Percentiles rank a stretch among this genome's conserved stretches.
Evolutionary conservation across 1,284 basidiomycete genomes (phyloP).

Genomic region (Mycena sp.): DNA sequence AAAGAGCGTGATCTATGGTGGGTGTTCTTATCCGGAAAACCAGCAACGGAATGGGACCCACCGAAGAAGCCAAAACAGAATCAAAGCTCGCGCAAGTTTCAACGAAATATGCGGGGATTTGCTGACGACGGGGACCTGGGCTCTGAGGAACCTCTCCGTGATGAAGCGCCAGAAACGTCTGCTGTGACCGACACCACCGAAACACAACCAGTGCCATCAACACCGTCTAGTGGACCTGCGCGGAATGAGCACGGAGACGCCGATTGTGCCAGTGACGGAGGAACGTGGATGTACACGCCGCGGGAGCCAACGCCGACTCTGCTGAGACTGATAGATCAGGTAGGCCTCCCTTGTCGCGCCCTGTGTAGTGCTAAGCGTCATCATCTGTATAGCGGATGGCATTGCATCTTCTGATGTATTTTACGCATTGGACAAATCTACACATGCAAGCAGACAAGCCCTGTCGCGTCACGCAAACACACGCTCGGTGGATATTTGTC

Average conservation of each 20-base stretch:
- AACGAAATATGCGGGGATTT: slow-evolving; percentile 48
- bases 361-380: background rate
- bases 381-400: slow-evolving; percentile 61
- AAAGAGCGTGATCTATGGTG: slow-evolving; percentile 80
- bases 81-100: slow-evolving; percentile 35
- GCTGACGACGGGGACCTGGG: slow-evolving; percentile 47
- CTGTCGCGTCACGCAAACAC: slow-evolving; percentile 62
- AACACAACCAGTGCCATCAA: background rate
- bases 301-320: slow-evolving; percentile 67
- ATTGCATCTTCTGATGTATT: slow-evolving; percentile 83
- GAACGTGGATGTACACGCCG: slow-evolving; percentile 36
- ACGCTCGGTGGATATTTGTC: slow-evolving; percentile 87
- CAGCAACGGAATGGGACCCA: slow-evolving; percentile 73
- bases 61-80: slow-evolving; percentile 59
- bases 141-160: slow-evolving; percentile 35
- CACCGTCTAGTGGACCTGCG: slow-evolving; percentile 1
- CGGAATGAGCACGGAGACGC: no score
- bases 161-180: slow-evolving; percentile 5
- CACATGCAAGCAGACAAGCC: slow-evolving; percentile 57
- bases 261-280: background rate
- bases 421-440: slow-evolving; percentile 80
- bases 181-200: slow-evolving; percentile 11
- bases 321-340: slow-evolving; percentile 71
- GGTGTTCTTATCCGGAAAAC: slow-evolving; percentile 75
- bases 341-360: slow-evolving; percentile 43